Conservation (phyloP, 179 eudicot genomes). For the Camellia oleifera region DNA sequence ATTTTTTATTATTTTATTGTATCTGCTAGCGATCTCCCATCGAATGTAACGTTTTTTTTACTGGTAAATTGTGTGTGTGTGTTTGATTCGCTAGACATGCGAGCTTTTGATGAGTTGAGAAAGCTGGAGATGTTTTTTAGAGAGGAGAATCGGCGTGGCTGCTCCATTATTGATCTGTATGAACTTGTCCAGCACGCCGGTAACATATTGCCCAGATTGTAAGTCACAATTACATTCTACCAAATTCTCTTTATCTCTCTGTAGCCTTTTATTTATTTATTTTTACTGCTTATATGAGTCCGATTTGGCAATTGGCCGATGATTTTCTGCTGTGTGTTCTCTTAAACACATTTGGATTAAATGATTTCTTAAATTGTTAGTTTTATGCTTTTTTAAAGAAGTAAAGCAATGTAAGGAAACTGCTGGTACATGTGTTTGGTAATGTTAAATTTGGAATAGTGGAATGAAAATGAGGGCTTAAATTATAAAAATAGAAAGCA, state of each 20-base stretch:
- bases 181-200: conserved; percentile 99
- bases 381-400: not conserved
- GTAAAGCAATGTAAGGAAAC: not conserved
- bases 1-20: not conserved
- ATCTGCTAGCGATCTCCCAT: not conserved
- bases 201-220: conserved; percentile 93
- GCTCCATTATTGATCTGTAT: conserved; percentile 82
- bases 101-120: conserved; percentile 96
- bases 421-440: not conserved
- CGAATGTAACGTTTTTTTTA: not conserved
- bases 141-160: conserved; percentile 85
- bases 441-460: not conserved
- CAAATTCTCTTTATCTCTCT: not conserved
- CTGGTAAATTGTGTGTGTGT: not conserved
- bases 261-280: not conserved
- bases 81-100: conserved; percentile 61
- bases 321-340: no score
- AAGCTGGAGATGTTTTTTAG: conserved; percentile 83
- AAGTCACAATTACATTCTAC: conserved; percentile 23
- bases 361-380: not conserved
- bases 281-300: not conserved
- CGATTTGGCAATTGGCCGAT: not conserved
- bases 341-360: not conserved
- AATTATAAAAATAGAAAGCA: not conserved
- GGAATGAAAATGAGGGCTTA: not conserved